These are phyloP conservation scores for Penicillium coprophilum DNA, from an alignment of 495 filamentous ascomycete genomes.

Conservation along the genomic window DNA sequence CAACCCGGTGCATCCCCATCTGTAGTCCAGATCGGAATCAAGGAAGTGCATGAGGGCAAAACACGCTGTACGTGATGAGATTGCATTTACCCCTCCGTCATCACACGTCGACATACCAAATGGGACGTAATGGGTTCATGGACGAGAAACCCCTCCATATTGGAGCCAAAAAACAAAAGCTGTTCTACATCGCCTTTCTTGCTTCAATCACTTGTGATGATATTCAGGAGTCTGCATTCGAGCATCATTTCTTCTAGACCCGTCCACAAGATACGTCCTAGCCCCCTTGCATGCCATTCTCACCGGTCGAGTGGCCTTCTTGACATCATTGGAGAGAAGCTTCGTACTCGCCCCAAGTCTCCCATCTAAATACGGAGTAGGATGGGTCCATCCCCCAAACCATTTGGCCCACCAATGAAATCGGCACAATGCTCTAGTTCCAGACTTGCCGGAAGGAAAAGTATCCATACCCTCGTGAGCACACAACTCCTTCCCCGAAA, in stretches of 20 bases:
- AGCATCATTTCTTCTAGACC: slow-evolving; percentile 9
- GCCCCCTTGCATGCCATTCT: slow-evolving; percentile 24
- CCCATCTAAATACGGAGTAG: not conserved
- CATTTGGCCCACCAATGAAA: slow-evolving; percentile 3
- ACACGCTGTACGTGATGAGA: slow-evolving; percentile 22
- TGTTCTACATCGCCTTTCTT: not conserved
- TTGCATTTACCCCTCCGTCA: slow-evolving; percentile 22
- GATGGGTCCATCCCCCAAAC: slow-evolving; percentile 5
- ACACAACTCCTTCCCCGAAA: not conserved
- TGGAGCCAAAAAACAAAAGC: not conserved
- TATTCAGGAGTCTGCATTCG: slow-evolving; percentile 11
- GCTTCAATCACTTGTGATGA: not conserved
- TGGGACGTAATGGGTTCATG: not conserved
- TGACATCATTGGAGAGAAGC: slow-evolving; percentile 10
- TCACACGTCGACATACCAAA: slow-evolving; percentile 13
- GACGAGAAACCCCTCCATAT: not conserved
- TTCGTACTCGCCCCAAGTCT: slow-evolving; percentile 4
- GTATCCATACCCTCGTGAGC: slow-evolving; percentile 13
- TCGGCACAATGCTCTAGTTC: not conserved
- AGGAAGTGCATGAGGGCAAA: not conserved
- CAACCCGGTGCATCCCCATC: slow-evolving; percentile 17
- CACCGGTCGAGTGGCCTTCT: slow-evolving; percentile 8
- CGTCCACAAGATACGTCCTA: slow-evolving; percentile 14
- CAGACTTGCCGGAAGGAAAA: not conserved
- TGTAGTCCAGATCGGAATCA: slow-evolving; percentile 28